Conservation (phyloP, 2,329 filamentous ascomycete genomes). For the Graphilbum fragrans region DNA sequence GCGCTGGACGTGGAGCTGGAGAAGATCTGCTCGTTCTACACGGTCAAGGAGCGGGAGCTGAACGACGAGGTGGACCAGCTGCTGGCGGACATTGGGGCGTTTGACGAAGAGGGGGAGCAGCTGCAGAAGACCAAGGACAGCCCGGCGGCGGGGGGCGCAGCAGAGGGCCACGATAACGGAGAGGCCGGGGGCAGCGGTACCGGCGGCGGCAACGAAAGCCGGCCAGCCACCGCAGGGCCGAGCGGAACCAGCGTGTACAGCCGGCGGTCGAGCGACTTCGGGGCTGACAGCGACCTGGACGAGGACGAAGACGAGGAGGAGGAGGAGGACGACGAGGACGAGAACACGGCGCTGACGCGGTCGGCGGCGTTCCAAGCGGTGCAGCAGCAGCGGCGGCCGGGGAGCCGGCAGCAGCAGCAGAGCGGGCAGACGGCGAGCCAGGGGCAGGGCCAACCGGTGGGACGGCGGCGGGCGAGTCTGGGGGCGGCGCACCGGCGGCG, state of each 20-base stretch:
- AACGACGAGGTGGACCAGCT: slow-evolving; percentile 68
- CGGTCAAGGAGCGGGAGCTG: slow-evolving; percentile 79
- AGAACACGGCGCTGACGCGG: slow-evolving; percentile 40
- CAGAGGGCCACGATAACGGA: neutral
- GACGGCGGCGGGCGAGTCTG: slow-evolving; percentile 26
- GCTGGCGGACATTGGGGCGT: slow-evolving; percentile 59
- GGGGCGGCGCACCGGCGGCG: slow-evolving; percentile 3
- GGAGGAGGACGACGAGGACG: slow-evolving; percentile 41
- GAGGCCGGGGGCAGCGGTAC: neutral
- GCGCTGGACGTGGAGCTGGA: slow-evolving; percentile 83
- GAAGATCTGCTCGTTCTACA: slow-evolving; percentile 87
- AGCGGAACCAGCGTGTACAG: slow-evolving; percentile 24
- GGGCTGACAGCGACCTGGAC: slow-evolving; percentile 31
- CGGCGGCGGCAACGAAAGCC: neutral
- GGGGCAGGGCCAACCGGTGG: slow-evolving; percentile 7
- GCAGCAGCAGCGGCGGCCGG: slow-evolving; percentile 2
- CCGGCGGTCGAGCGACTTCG: slow-evolving; percentile 41
- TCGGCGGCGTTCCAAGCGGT: slow-evolving; percentile 6
- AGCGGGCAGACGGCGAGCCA: neutral
- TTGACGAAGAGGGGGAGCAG: slow-evolving; percentile 46
- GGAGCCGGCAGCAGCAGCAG: neutral
- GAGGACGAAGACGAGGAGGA: slow-evolving; percentile 40
- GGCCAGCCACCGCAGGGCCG: slow-evolving; percentile 6
- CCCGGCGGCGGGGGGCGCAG: neutral
- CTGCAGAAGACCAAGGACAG: slow-evolving; percentile 3